These are phyloP conservation scores for Lactarius vividus DNA, from an alignment of 768 basidiomycete species.

Conservation along the genomic window DNA sequence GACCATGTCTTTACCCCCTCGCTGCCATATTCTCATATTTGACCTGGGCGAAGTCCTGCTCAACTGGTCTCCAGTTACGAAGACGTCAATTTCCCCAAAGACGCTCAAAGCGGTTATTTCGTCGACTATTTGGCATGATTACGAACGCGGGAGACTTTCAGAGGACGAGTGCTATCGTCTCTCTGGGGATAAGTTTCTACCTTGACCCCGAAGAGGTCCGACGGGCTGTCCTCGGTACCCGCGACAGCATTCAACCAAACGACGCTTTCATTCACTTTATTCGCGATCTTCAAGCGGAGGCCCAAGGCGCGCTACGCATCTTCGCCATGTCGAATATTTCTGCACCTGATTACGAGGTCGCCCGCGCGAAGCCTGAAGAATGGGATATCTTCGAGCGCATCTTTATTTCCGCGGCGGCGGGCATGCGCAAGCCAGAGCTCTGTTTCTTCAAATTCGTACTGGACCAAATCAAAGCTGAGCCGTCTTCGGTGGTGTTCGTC, in stretches of 20 bases:
- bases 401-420: slow-evolving; percentile 50
- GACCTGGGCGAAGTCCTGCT: slow-evolving; percentile 59
- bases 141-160: slow-evolving; percentile 46
- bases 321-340: slow-evolving; percentile 64
- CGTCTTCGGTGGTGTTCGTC: slow-evolving; percentile 49
- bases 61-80: slow-evolving; percentile 48
- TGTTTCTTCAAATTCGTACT: slow-evolving; percentile 53
- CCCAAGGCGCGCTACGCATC: slow-evolving; percentile 38
- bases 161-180: slow-evolving; percentile 46
- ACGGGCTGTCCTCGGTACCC: slow-evolving; percentile 46
- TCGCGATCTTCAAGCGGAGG: slow-evolving; percentile 43
- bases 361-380: slow-evolving; percentile 45
- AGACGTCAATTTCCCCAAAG: slow-evolving; percentile 42
- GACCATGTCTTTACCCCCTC: slow-evolving; percentile 17
- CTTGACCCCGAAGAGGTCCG: slow-evolving; percentile 41
- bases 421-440: slow-evolving; percentile 56
- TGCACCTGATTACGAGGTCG: slow-evolving; percentile 46
- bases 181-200: slow-evolving; percentile 42
- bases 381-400: slow-evolving; percentile 50
- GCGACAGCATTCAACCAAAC: slow-evolving; percentile 47
- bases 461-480: slow-evolving; percentile 43
- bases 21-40: slow-evolving; percentile 41
- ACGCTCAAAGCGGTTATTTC: slow-evolving; percentile 43
- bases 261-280: slow-evolving; percentile 46
- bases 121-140: slow-evolving; percentile 50